Evolutionary conservation across 2,329 filamentous ascomycete species (phyloP).

Genomic region (Phaeosphaeria sp.): DNA sequence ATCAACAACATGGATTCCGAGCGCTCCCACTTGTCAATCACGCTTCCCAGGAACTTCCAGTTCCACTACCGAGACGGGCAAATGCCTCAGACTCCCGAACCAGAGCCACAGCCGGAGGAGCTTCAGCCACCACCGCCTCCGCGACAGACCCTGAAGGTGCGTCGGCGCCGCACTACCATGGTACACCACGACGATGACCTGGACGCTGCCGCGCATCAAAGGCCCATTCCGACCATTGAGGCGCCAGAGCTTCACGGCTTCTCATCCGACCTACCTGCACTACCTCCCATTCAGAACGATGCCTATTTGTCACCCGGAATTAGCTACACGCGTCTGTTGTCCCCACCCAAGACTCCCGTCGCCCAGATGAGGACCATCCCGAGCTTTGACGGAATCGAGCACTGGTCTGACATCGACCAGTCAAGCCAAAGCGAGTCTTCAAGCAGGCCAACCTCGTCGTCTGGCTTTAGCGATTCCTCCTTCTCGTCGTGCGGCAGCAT

Average conservation of each 20-base stretch:
- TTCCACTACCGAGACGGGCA: conserved; percentile 57
- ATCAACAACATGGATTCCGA: conserved; percentile 46
- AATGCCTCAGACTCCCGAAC: conserved; percentile 56
- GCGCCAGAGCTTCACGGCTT: conserved; percentile 49
- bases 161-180: conserved; percentile 52
- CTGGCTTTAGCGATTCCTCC: conserved; percentile 68
- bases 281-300: conserved; percentile 37
- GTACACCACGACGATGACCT: conserved; percentile 32
- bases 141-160: conserved; percentile 57
- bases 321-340: conserved; percentile 47
- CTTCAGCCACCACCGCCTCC: conserved; percentile 53
- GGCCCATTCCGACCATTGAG: conserved; percentile 59
- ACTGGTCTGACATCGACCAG: conserved; percentile 42
- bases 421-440: conserved; percentile 52
- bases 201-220: conserved; percentile 35
- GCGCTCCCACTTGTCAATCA: conserved; percentile 57
- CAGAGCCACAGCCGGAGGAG: conserved; percentile 45
- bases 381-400: conserved; percentile 34
- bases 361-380: conserved; percentile 46
- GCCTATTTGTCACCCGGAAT: conserved; percentile 53
- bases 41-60: conserved; percentile 58
- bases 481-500: conserved; percentile 65
- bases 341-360: conserved; percentile 58
- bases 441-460: conserved; percentile 64
- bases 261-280: conserved; percentile 32